phyloP scores from a whole-genome alignment of 1,284 basidiomycete genomes.

The Xerocomus minutiporus region DNA sequence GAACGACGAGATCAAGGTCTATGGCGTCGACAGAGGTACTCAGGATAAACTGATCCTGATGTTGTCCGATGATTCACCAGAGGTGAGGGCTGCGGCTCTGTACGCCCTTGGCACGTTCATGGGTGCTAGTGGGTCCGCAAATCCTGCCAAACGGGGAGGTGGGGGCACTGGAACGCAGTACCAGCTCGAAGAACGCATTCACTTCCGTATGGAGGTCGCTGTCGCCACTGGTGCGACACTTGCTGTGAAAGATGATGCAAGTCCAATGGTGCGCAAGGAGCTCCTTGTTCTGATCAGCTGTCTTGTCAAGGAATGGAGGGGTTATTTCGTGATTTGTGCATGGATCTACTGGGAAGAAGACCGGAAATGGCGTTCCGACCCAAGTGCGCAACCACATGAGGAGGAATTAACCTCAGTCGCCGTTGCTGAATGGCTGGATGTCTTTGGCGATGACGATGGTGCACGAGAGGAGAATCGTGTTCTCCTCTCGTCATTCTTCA shows the following conservation, averaged over 20 bases:
- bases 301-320: slow-evolving; percentile 92
- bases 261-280: slow-evolving; percentile 95
- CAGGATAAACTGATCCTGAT: slow-evolving; percentile 85
- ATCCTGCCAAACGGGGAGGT: slow-evolving; percentile 65
- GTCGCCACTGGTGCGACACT: slow-evolving; percentile 73
- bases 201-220: slow-evolving; percentile 76
- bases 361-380: slow-evolving; percentile 46
- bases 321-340: slow-evolving; percentile 92
- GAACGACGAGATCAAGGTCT: slow-evolving; percentile 87
- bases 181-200: slow-evolving; percentile 75
- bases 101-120: slow-evolving; percentile 94
- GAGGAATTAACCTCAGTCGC: slow-evolving; percentile 68
- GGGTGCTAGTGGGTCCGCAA: slow-evolving; percentile 79
- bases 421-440: slow-evolving; percentile 73
- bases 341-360: slow-evolving; percentile 95
- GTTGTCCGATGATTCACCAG: slow-evolving; percentile 85
- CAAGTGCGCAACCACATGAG: slow-evolving; percentile 41
- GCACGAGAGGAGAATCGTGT: slow-evolving; percentile 78
- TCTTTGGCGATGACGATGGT: slow-evolving; percentile 61
- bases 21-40: slow-evolving; percentile 77
- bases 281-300: slow-evolving; percentile 88
- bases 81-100: slow-evolving; percentile 88
- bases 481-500: slow-evolving; percentile 85
- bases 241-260: slow-evolving; percentile 89
- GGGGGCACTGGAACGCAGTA: slow-evolving; percentile 85